Conservation (phyloP, 495 filamentous ascomycete genomes). For the Xylona heveae region DNA sequence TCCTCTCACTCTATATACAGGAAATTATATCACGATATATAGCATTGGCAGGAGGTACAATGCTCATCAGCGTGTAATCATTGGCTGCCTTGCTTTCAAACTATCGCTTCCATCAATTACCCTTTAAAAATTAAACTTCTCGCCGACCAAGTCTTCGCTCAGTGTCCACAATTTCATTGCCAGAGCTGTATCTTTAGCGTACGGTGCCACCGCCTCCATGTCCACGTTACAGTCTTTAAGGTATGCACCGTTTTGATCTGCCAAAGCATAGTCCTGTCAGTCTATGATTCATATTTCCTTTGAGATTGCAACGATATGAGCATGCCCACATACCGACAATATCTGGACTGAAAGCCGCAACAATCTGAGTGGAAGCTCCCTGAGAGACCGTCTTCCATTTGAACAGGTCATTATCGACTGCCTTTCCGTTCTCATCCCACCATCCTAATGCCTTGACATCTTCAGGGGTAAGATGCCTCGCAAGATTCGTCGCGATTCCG, state of each 20-base stretch:
- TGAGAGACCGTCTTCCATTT: conserved; percentile 6
- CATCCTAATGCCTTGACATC: conserved; percentile 2
- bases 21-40: too few species aligned
- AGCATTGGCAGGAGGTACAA: too few species aligned
- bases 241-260: conserved; percentile 7
- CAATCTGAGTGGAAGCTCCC: conserved; percentile 6
- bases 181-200: not conserved
- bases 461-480: not conserved
- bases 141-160: conserved; percentile 1
- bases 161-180: conserved; percentile 2
- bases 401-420: conserved; percentile 6
- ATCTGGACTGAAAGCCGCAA: conserved; percentile 9
- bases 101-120: not conserved
- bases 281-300: too few species aligned
- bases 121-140: conserved; percentile 1
- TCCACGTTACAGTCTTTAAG: conserved; percentile 6
- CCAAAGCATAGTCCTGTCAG: not conserved
- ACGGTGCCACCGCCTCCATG: not conserved
- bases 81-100: too few species aligned
- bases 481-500: conserved; percentile 2
- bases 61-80: too few species aligned
- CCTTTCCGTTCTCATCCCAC: conserved; percentile 3
- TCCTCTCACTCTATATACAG: too few species aligned
- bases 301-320: not conserved
- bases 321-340: conserved; percentile 3